These are phyloP conservation scores for Hamigera avellanea DNA, from an alignment of 495 filamentous ascomycete genomes.

Conservation along the genomic window DNA sequence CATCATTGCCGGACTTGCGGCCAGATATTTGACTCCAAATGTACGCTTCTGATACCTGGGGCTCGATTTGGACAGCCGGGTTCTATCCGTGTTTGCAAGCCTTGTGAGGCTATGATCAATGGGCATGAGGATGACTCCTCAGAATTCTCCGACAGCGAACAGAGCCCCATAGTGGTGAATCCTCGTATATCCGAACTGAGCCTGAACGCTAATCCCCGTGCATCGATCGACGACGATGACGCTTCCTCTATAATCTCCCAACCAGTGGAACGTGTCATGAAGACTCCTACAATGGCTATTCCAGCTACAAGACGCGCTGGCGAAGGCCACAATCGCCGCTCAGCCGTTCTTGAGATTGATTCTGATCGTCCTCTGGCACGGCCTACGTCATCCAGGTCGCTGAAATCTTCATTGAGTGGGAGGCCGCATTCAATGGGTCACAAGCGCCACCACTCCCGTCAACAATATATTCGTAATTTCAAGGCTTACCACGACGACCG, in stretches of 20 bases:
- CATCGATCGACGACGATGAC: slow-evolving; percentile 30
- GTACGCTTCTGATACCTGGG: slow-evolving; percentile 80
- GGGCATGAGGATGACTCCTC: slow-evolving; percentile 84
- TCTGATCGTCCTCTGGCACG: slow-evolving; percentile 59
- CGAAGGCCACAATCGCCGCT: slow-evolving; percentile 68
- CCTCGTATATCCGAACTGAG: slow-evolving; percentile 25
- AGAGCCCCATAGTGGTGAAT: slow-evolving; percentile 33
- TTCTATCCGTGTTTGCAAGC: slow-evolving; percentile 81
- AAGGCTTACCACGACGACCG: slow-evolving; percentile 58
- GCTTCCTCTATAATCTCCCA: slow-evolving; percentile 34
- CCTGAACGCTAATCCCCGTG: slow-evolving; percentile 14
- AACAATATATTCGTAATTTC: slow-evolving; percentile 55
- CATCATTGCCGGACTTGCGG: slow-evolving; percentile 91
- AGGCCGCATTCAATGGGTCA: slow-evolving; percentile 63
- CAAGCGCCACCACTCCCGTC: slow-evolving; percentile 75
- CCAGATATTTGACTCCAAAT: slow-evolving; percentile 96
- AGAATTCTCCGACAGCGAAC: slow-evolving; percentile 71
- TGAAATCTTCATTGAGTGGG: slow-evolving; percentile 59
- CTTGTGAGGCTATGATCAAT: slow-evolving; percentile 87
- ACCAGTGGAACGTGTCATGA: slow-evolving; percentile 33
- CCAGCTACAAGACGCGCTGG: slow-evolving; percentile 75
- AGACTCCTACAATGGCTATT: slow-evolving; percentile 65
- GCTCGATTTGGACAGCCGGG: slow-evolving; percentile 78
- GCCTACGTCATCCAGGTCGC: slow-evolving; percentile 84
- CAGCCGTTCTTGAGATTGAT: slow-evolving; percentile 85